Evolutionary conservation across 208 protist genomes (phyloP).

Genomic region (Borovskyia barvae): DNA sequence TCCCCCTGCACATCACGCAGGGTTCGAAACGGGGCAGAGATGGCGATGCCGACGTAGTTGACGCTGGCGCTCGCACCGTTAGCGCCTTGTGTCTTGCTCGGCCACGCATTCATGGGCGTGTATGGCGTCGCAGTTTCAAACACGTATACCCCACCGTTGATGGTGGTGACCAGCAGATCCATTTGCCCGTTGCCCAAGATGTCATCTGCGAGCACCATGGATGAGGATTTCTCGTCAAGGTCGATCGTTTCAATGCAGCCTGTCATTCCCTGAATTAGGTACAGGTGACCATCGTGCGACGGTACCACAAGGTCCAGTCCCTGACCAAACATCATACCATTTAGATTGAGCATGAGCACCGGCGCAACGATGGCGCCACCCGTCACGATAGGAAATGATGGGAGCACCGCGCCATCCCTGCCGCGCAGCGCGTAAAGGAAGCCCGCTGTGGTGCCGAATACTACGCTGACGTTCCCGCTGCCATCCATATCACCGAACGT

Average conservation of each 20-base stretch:
- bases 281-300: conserved; percentile 87
- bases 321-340: conserved; percentile 14
- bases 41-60: conserved; percentile 73
- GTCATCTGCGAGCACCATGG: conserved; percentile 91
- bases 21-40: conserved; percentile 47
- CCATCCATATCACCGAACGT: conserved; percentile 91
- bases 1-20: conserved; percentile 70
- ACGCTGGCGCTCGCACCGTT: conserved; percentile 78
- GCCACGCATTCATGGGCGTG: conserved; percentile 77
- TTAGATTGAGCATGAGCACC: conserved; percentile 66
- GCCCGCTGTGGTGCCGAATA: conserved; percentile 79
- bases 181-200: conserved; percentile 87
- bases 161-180: conserved; percentile 87
- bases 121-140: conserved; percentile 74
- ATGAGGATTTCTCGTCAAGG: conserved; percentile 87
- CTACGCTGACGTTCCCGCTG: conserved; percentile 83
- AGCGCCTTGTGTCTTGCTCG: conserved; percentile 63
- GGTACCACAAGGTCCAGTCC: conserved; percentile 83
- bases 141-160: conserved; percentile 85
- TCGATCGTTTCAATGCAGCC: conserved; percentile 90
- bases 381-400: conserved; percentile 74
- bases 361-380: conserved; percentile 71
- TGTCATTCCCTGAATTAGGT: conserved; percentile 68
- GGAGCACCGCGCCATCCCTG: conserved; percentile 44
- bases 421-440: conserved; percentile 85